A percentile compares a stretch with the other conserved stretches of the same genome.
phyloP scores from a whole-genome alignment of 2,329 filamentous ascomycete genomes.

The Juglanconis oblonga region DNA sequence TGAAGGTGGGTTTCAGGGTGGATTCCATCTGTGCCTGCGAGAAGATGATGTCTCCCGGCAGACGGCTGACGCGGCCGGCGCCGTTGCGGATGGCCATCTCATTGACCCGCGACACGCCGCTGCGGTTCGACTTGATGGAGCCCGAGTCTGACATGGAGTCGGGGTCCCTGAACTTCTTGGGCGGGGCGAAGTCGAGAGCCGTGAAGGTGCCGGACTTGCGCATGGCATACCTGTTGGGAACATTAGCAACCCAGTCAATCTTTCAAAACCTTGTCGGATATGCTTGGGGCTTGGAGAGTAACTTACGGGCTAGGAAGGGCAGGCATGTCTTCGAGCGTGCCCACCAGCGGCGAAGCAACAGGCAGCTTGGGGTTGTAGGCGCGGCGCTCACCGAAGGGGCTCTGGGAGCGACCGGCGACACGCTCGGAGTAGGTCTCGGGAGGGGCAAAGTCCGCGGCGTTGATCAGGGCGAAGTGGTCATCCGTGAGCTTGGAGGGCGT shows the following conservation, averaged over 20 bases:
- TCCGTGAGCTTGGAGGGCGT: slow-evolving; percentile 83
- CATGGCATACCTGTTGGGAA: slow-evolving; percentile 56
- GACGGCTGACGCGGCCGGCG: slow-evolving; percentile 80
- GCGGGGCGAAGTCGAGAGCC: slow-evolving; percentile 75
- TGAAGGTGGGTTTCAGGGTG: slow-evolving; percentile 59
- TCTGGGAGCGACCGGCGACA: slow-evolving; percentile 65
- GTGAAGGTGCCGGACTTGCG: slow-evolving; percentile 79
- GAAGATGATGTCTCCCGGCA: slow-evolving; percentile 79
- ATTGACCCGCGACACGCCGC: slow-evolving; percentile 71
- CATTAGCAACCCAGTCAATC: slow-evolving; percentile 25
- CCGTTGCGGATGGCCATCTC: slow-evolving; percentile 72
- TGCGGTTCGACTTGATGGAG: slow-evolving; percentile 69
- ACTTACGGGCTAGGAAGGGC: slow-evolving; percentile 89
- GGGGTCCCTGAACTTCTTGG: slow-evolving; percentile 66
- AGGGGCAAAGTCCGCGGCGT: slow-evolving; percentile 82
- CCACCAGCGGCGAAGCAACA: slow-evolving; percentile 73
- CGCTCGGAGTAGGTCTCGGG: slow-evolving; percentile 65
- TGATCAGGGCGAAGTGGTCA: slow-evolving; percentile 68
- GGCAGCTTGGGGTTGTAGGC: slow-evolving; percentile 74
- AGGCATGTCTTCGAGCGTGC: slow-evolving; percentile 82
- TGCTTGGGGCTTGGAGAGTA: background rate
- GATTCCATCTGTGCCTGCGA: slow-evolving; percentile 65
- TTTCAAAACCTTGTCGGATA: too few species aligned
- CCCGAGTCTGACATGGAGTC: slow-evolving; percentile 63
- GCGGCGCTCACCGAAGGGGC: slow-evolving; percentile 60